Percentiles rank a stretch among this genome's conserved stretches.
Conservation (phyloP, 495 filamentous ascomycete genomes). For the Neurospora tetrasperma region DNA sequence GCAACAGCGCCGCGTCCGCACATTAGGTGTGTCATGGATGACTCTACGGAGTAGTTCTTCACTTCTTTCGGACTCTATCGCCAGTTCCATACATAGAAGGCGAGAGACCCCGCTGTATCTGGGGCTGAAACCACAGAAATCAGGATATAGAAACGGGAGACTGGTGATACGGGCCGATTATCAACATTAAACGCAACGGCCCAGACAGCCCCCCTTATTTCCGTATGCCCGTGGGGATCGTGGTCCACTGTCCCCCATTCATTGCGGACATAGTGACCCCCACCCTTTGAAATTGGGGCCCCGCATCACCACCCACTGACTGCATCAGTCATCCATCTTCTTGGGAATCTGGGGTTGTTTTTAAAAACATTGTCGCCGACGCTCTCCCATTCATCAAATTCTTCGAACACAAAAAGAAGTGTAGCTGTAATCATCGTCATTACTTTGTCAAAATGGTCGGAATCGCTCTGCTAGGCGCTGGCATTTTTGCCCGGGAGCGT, state of each 20-base stretch:
- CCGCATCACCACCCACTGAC: not conserved
- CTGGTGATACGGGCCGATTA: not conserved
- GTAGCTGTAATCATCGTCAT: not conserved
- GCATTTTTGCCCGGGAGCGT: conserved; percentile 37
- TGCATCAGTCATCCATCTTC: not conserved
- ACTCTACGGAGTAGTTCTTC: not conserved
- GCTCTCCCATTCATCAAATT: not conserved
- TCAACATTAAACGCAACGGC: not conserved
- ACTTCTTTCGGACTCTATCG: not conserved
- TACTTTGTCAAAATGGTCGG: conserved; percentile 29
- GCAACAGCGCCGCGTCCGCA: not conserved
- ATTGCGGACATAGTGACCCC: not conserved
- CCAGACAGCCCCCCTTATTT: too few relatives aligned
- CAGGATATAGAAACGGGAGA: not conserved
- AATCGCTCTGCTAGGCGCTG: conserved; percentile 58
- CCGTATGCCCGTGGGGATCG: not conserved
- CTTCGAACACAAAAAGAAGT: not conserved
- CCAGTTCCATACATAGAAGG: not conserved
- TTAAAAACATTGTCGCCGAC: not conserved
- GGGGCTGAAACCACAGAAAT: not conserved
- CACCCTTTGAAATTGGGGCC: not conserved
- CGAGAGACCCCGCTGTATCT: not conserved
- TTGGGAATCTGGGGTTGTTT: not conserved
- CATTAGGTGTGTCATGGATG: not conserved
- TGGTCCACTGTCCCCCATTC: not conserved